Percentiles rank a stretch among this genome's conserved stretches.
These are phyloP conservation scores for Geotrichum siamense DNA, from an alignment of 1,139 yeast species.

Conservation along the genomic window DNA sequence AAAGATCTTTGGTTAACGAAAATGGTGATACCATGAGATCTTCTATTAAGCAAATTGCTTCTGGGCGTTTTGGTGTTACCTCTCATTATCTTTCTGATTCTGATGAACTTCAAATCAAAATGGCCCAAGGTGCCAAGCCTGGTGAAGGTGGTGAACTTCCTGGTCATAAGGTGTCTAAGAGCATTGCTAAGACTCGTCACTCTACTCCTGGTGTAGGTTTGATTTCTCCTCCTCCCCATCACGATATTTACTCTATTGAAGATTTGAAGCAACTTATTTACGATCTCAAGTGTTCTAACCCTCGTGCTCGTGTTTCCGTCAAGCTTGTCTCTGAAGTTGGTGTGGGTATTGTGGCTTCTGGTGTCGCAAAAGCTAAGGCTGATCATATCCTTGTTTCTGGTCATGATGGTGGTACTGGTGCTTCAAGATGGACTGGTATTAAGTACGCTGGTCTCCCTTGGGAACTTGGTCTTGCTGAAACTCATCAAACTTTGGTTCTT, in stretches of 20 bases:
- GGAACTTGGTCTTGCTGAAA: slow-evolving; percentile 97
- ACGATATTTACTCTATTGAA: slow-evolving; percentile 95
- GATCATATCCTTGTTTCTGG: slow-evolving; percentile 94
- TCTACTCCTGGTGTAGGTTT: slow-evolving; percentile 96
- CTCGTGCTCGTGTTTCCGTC: slow-evolving; percentile 93
- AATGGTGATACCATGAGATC: slow-evolving; percentile 98
- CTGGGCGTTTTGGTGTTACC: slow-evolving; percentile 97
- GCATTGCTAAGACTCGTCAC: slow-evolving; percentile 92
- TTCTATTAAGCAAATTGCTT: slow-evolving; percentile 94
- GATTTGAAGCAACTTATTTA: slow-evolving; percentile 94
- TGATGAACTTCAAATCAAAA: slow-evolving; percentile 93
- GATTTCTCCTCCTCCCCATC: slow-evolving; percentile 98
- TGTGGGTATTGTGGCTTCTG: slow-evolving; percentile 97
- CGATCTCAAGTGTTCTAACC: slow-evolving; percentile 94
- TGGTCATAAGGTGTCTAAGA: slow-evolving; percentile 82
- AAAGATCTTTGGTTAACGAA: slow-evolving; percentile 68
- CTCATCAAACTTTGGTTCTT: slow-evolving; percentile 93
- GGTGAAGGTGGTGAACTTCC: slow-evolving; percentile 99
- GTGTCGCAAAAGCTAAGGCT: slow-evolving; percentile 98
- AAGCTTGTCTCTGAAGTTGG: slow-evolving; percentile 97
- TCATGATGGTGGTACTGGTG: slow-evolving; percentile 99
- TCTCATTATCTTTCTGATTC: slow-evolving; percentile 92
- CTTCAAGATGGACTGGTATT: slow-evolving; percentile 94
- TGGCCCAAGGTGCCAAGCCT: slow-evolving; percentile 99
- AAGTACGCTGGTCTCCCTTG: slow-evolving; percentile 97